Base-by-base conservation (phyloP, 176 grass and related monocot species). In the Oryza glumipatula region DNA sequence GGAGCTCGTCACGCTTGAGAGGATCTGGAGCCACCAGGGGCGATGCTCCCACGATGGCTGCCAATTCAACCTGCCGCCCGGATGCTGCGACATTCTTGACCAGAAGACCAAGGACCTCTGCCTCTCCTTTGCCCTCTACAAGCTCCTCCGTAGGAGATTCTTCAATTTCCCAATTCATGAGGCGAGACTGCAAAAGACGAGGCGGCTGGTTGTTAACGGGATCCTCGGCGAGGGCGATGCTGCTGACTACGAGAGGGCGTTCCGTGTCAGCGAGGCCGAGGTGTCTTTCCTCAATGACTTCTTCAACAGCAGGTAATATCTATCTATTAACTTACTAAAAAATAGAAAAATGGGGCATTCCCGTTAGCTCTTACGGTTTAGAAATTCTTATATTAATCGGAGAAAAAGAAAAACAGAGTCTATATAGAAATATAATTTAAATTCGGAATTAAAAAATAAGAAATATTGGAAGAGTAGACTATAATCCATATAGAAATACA, bases 231-330 rank as follows among this genome's bases (percentile, higher is more conserved):
- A n/a, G 16, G 4, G 35, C 3, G 36, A 58, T 14, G 3, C 24
- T 3, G 26, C 60, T 1, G 70, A 33, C 32, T 33, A 33, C 32
- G 1, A 33, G 32, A 33, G 73, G 24, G 38, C 63, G 6, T 86
- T 86, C 72, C 39, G 46, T 17, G 45, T 86, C 30, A 45, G 30
- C 47, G 51, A 69, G 56, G 76, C 48, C 3, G 52, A 86, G 72
- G 0, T 86, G 49, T 23, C 73, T 26, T 86, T 86, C 51, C 72
- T 86, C 32, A 72, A 44, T 22, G 74, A 86, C 4, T 86, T 77
- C 67, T 66, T 45, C 60, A 21, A 86, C 30, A 86, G 58, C 19
- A 78, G 44, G 36, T 15, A 33, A 33, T 33, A 33, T 33, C 23
- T 24, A 33, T 33, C 32, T 33, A 33, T 2, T 33, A 33, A 33